phyloP scores from a whole-genome alignment of 1,284 basidiomycete species.

The Tremellales sp. region DNA sequence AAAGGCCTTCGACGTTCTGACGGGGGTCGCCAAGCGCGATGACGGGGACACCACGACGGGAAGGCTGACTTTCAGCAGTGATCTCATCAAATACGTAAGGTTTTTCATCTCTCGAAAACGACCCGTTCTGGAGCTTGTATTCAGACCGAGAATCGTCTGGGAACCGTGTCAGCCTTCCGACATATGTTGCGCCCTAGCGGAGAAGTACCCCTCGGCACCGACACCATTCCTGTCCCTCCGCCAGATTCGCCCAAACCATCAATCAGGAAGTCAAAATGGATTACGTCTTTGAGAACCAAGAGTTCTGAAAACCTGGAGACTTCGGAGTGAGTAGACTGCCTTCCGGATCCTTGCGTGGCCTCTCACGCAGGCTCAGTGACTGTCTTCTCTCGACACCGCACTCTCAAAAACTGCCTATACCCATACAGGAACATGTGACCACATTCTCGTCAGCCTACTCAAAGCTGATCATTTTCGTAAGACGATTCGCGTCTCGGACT shows the following conservation, averaged over 20 bases:
- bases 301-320: too few relatives aligned
- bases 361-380: background rate
- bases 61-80: conserved; percentile 1
- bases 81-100: conserved; percentile 6
- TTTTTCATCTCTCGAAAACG: background rate
- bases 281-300: conserved; percentile 1
- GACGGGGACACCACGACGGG: background rate
- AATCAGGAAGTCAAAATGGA: conserved; percentile 4
- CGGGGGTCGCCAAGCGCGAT: conserved; percentile 6
- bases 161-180: background rate
- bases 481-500: background rate
- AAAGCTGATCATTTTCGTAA: conserved; percentile 17
- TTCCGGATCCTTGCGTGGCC: background rate
- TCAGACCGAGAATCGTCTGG: conserved; percentile 3
- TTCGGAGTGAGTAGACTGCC: background rate
- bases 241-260: background rate
- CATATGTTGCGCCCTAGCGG: background rate
- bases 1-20: conserved; percentile 4
- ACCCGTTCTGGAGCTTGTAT: too few relatives aligned
- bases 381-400: too few relatives aligned
- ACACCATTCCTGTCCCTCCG: background rate
- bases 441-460: conserved; percentile 16
- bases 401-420: conserved; percentile 1
- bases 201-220: background rate
- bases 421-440: conserved; percentile 13